Base-by-base conservation (phyloP, 371 early-diverging fungal species). In the Lichtheimia ornata region DNA sequence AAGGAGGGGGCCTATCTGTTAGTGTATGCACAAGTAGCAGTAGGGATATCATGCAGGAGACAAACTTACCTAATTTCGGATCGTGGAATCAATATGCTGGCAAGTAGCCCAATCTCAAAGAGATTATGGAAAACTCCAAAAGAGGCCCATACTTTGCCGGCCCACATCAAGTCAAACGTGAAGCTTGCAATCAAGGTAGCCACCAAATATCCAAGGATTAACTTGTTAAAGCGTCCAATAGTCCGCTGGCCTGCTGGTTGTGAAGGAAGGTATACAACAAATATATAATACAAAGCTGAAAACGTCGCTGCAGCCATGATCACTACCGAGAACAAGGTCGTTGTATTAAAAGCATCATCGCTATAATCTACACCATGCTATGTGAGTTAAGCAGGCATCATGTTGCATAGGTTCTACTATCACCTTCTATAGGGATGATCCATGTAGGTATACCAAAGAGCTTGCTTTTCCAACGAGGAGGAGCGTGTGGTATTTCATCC, bases 71-170 rank as follows among this genome's bases (percentile, higher is more conserved):
- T 42, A 4, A 63, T 25, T 24, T 50, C 45, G 13, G 49, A 58
- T 27, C 63, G 28, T 63, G 75, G 12, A 42, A 69, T 17, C 58
- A 72, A 17, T 56, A 66, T 15, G 50, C 56, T 50, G 51, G 58
- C 58, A 30, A 82, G 56, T 15, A 79, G 30, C 1, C 69, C 65
- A 44, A 83, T 68, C 59, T 83, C 83, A 18, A 71, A 69, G 51
- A 73, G 56, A 50, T 83, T 83, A 50, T 83, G 83, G 35, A 76
- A 69, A 9, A 77, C 71, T 11, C 83, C 83, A 45, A 78, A 65
- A 0, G 79, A 67, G 17, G 75, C 72, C 83, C 83, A 83, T 25
- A 83, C 67, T 65, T 76, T 80, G 12, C 83, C 80, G 11, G 73
- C 77, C 54, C 71, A 77, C 54, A 83, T 61, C n/a, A 76, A 27